Evolutionary conservation across 352 stramenopile genomes (phyloP), one percentile per base, ranked within the genome.

Genomic region (Phytophthora quininea): DNA sequence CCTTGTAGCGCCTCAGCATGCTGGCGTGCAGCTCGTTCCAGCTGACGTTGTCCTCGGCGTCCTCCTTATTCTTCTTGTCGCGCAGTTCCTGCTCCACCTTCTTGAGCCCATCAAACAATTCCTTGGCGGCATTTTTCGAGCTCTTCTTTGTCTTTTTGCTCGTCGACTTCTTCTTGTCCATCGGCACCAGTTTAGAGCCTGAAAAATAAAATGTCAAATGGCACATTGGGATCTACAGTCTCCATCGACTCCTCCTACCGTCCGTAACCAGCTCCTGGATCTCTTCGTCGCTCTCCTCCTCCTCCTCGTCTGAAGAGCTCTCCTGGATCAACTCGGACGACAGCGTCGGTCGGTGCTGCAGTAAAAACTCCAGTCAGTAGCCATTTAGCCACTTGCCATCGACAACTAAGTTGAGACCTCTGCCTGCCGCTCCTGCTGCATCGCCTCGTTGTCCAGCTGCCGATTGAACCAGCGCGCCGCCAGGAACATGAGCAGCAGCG

Each of bases 1-100:
- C 75, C 69, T 94, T 70, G 74, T 94, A 94, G 43, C 80, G 73
- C 49, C 77, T 73, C 24, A 94, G 73, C 86, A 94, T 94, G 40
- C 61, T 76, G 31, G 56, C 29, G 63, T 94, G 86, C 58, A 94
- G 63, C 30, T 92, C 79, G 69, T 94, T 94, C 86, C 86, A 94
- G 71, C 83, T 92, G 63, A 94, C 86, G 35, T 77, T 75, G 32
- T 67, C 29, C 0, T 89, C 80, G 1, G 63, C 74, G 5, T 79
- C 73, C 15, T 84, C 67, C 27, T 80, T 69, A 45, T 82, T 68
- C 40, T 89, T 77, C 58, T 89, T 77, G 64, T 91, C 61, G 1
- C 64, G 71, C 37, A 94, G 64, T 54, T 94, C 86, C 49, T 90
- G 70, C 52, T 94, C 84, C 35, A 94, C 80, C 57, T 94, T 82